Conservation (phyloP, 352 stramenopile species). For the Blastocystis hominis region DNA sequence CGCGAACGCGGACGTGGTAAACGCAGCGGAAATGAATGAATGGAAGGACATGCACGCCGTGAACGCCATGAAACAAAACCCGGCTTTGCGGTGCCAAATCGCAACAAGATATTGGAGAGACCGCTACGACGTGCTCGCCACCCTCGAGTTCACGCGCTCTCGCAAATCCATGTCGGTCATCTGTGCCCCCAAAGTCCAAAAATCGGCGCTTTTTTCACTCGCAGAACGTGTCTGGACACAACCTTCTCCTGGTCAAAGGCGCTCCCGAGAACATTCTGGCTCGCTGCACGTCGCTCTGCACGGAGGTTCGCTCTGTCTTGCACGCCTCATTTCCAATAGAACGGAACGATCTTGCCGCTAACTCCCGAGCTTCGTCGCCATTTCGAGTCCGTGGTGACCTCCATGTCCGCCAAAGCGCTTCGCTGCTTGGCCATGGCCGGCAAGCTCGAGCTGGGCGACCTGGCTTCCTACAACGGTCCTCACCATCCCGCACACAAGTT, state of each 20-base stretch:
- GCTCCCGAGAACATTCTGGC: constrained; percentile 88
- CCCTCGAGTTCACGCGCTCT: constrained; percentile 87
- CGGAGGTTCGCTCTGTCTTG: constrained; percentile 64
- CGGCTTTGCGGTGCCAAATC: background rate
- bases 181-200: constrained; percentile 62
- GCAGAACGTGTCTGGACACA: constrained; percentile 65
- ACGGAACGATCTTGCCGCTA: constrained; percentile 81
- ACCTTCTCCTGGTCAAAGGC: constrained; percentile 93
- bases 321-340: background rate
- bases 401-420: constrained; percentile 82
- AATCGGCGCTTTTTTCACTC: background rate
- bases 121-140: constrained; percentile 64
- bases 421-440: constrained; percentile 87
- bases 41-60: background rate
- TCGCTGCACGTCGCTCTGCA: constrained; percentile 84
- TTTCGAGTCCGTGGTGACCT: constrained; percentile 66
- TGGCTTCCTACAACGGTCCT: background rate
- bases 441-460: constrained; percentile 61
- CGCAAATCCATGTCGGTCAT: constrained; percentile 95
- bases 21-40: background rate
- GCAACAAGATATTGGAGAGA: background rate
- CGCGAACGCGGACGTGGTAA: background rate
- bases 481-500: background rate
- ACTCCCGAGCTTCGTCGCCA: constrained; percentile 74
- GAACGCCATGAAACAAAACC: background rate